Conservation (phyloP, 306 rosid genomes). For the Pachyrhizus erosus region DNA sequence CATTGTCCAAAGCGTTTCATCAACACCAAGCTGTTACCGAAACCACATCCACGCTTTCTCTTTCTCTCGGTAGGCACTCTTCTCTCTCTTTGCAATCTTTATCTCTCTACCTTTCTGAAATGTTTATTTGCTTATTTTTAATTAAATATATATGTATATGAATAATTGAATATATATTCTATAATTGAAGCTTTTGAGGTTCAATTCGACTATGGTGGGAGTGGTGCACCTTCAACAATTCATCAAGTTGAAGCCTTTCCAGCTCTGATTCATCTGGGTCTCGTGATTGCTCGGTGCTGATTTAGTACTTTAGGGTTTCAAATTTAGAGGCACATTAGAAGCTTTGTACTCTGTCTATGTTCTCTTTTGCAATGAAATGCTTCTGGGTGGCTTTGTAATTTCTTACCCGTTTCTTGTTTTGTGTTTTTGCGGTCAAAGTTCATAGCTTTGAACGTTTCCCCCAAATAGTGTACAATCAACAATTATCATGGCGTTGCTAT, state of each 20-base stretch:
- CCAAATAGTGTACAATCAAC: conserved; percentile 61
- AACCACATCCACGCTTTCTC: not conserved
- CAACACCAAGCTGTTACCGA: not conserved
- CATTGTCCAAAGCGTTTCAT: conserved; percentile 6
- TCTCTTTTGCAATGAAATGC: conserved; percentile 23
- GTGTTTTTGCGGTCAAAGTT: conserved; percentile 40
- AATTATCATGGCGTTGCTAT: conserved; percentile 56
- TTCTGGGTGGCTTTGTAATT: conserved; percentile 49
- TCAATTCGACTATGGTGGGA: conserved; percentile 25
- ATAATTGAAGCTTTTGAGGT: conserved; percentile 39
- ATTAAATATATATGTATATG: not conserved
- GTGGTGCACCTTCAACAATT: conserved; percentile 20
- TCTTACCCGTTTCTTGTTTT: conserved; percentile 27
- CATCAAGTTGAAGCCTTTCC: conserved; percentile 39
- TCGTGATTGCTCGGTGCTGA: conserved; percentile 35
- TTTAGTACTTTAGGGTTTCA: conserved; percentile 48
- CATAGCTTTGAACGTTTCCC: conserved; percentile 49
- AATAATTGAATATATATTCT: not conserved
- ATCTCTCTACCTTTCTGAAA: not conserved
- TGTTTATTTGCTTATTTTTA: not conserved
- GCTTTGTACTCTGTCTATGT: conserved; percentile 53
- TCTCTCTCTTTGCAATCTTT: not conserved
- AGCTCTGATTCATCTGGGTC: conserved; percentile 40
- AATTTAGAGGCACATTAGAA: conserved; percentile 34
- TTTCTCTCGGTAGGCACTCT: conserved; percentile 27